These are phyloP conservation scores for Ogataea hybrid DNA, from an alignment of 1,139 yeast genomes.

Conservation along the genomic window DNA sequence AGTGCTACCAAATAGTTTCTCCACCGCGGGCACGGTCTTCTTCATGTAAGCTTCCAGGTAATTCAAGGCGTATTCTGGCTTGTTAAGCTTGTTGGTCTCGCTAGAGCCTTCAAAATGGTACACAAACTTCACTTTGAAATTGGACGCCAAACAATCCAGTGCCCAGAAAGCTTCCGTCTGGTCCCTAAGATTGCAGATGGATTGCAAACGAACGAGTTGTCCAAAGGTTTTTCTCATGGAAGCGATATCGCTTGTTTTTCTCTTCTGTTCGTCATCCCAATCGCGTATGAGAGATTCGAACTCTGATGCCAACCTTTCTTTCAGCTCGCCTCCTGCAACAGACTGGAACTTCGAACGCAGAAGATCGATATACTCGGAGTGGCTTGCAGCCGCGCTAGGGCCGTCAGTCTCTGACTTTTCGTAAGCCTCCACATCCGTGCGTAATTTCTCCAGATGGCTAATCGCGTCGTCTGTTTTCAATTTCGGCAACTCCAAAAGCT, in stretches of 20 bases:
- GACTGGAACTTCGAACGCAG: conserved; percentile 1
- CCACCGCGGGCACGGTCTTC: conserved; percentile 42
- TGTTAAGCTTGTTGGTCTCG: conserved; percentile 67
- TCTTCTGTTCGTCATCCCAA: conserved; percentile 8
- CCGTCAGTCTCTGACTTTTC: not conserved
- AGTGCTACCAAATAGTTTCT: conserved; percentile 31
- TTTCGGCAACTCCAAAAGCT: conserved; percentile 9
- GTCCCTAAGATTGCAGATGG: not conserved
- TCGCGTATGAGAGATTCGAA: not conserved
- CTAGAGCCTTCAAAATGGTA: conserved; percentile 68
- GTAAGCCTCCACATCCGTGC: conserved; percentile 1
- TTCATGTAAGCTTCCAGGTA: conserved; percentile 52
- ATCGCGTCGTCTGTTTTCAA: conserved; percentile 6
- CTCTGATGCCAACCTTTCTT: not conserved
- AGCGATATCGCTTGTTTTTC: not conserved
- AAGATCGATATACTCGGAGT: conserved; percentile 2
- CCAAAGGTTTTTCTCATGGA: conserved; percentile 4
- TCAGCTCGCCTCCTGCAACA: conserved; percentile 1
- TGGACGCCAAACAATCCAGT: conserved; percentile 52
- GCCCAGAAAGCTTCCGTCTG: conserved; percentile 47
- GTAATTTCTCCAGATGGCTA: conserved; percentile 6
- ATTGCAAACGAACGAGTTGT: conserved; percentile 10
- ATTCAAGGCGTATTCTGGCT: conserved; percentile 77
- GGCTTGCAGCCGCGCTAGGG: conserved; percentile 1
- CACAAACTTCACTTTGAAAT: conserved; percentile 59